Evolutionary conservation across 75 land plant genomes (phyloP).

Genomic region (Gnetum montanum): DNA sequence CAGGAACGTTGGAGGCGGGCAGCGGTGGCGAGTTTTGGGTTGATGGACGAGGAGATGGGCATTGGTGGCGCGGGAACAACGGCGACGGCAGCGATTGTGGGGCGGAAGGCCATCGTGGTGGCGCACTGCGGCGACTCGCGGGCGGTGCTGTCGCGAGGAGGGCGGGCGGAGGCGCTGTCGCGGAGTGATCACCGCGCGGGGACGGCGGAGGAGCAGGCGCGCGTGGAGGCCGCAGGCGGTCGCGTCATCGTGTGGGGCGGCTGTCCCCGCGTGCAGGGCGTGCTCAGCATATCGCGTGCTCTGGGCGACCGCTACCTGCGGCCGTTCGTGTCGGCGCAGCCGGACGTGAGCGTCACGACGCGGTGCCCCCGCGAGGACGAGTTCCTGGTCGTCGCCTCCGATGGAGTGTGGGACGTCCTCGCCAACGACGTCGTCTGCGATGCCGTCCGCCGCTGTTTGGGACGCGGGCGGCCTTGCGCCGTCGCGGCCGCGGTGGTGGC

Average conservation of each 20-base stretch:
- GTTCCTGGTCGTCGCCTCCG: constrained; percentile 66
- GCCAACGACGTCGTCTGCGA: constrained; percentile 61
- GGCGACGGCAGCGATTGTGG: constrained; percentile 64
- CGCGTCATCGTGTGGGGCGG: constrained; percentile 70
- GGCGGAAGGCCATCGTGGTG: constrained; percentile 37
- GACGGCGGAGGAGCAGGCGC: constrained; percentile 55
- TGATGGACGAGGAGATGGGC: neutral
- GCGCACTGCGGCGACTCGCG: constrained; percentile 95
- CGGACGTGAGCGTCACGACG: constrained; percentile 58
- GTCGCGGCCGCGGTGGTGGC: constrained; percentile 72
- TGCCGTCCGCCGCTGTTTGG: constrained; percentile 39
- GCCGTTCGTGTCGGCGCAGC: constrained; percentile 59
- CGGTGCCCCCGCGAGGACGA: constrained; percentile 41
- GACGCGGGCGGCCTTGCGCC: constrained; percentile 6
- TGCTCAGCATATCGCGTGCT: constrained; percentile 67
- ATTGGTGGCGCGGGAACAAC: constrained; percentile 58
- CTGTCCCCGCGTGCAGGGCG: constrained; percentile 49
- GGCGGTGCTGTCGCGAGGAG: constrained; percentile 71
- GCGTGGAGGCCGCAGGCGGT: constrained; percentile 69
- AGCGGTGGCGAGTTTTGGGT: constrained; percentile 25
- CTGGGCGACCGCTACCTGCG: constrained; percentile 63
- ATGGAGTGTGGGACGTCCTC: constrained; percentile 86
- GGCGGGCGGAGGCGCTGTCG: constrained; percentile 17
- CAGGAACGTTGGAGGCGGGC: constrained; percentile 23
- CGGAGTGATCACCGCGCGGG: constrained; percentile 25